Percentiles rank a stretch among this genome's conserved stretches.
Evolutionary conservation across 192 early-diverging fungal genomes (phyloP).

Genomic region (Irineochytrium annulatum): DNA sequence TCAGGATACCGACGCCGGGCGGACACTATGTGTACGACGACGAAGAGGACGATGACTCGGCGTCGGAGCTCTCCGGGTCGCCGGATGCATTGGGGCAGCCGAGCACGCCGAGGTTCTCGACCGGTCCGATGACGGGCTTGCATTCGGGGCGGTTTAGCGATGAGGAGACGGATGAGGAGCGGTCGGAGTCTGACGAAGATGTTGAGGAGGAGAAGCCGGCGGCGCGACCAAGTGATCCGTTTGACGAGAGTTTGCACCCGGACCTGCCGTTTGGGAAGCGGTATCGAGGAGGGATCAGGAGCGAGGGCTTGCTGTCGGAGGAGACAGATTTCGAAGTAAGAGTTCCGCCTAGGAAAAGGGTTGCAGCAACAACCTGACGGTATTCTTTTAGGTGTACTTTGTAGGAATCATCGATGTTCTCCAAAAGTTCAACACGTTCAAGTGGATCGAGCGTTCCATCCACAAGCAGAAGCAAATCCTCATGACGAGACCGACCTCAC

Average conservation of each 20-base stretch:
- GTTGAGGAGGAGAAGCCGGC: not conserved
- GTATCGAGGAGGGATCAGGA: slow-evolving; percentile 10
- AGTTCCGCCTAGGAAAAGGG: too few relatives aligned
- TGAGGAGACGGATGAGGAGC: slow-evolving; percentile 6
- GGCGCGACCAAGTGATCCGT: not conserved
- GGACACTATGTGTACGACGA: too few relatives aligned
- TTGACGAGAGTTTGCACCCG: not conserved
- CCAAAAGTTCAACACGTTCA: slow-evolving; percentile 40
- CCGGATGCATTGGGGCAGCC: too few relatives aligned
- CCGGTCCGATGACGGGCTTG: not conserved
- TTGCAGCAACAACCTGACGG: too few relatives aligned
- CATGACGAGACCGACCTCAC: not conserved
- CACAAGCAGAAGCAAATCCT: slow-evolving; percentile 17
- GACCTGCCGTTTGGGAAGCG: slow-evolving; percentile 3
- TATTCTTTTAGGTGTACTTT: slow-evolving; percentile 28
- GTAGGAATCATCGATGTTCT: slow-evolving; percentile 39
- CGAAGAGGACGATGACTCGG: too few relatives aligned
- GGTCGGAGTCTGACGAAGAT: not conserved
- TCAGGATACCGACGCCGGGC: too few relatives aligned
- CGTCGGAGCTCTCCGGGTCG: too few relatives aligned
- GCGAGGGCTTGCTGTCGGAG: slow-evolving; percentile 8
- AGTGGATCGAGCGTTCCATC: slow-evolving; percentile 37
- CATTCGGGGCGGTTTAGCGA: not conserved
- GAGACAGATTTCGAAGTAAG: slow-evolving; percentile 8
- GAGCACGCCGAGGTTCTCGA: too few relatives aligned